Base-by-base conservation (phyloP, 2,329 filamentous ascomycete species). In the Trichoderma harzianum region DNA sequence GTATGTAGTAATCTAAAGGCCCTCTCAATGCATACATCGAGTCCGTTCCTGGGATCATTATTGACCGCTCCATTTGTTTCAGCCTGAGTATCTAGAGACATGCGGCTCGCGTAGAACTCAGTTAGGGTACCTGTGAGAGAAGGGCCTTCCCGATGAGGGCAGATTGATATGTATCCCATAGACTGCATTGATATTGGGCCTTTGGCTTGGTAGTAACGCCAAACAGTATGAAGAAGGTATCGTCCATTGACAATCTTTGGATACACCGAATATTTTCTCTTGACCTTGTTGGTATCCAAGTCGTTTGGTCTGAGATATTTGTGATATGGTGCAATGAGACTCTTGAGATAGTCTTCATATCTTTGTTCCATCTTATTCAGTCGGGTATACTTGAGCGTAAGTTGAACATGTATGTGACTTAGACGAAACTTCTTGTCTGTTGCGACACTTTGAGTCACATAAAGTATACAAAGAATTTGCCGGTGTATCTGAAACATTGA, bases 191-290 rank as follows among this genome's bases (percentile, higher is more conserved):
- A 68, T 28, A 71, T 18, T 11, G 55, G 58, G 14, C 24, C 3
- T 10, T 18, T 18, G 8, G 11, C n/a, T n/a, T 21, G 11, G 3
- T 7, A 3, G 18, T 67, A 73, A 34, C 18, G 55, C 47, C 69
- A 64, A 3, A 61, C 51, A 30, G 61, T 24, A 8, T 30, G 28
- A 34, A 74, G 36, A 34, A 75, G n/a, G 18, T 71, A 75, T 28
- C 72, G 72, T n/a, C 71, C 73, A 1, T 63, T 16, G 18, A 72
- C 72, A 26, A 75, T 55, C 32, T 69, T 72, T 10, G 74, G 70
- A n/a, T 51, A 70, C 14, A 28, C 30, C 1, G 62, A 72, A 4
- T 43, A 36, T 55, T 43, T n/a, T 7, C 39, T 57, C 7, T 43
- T 55, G 28, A 68, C 24, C 12, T 6, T 11, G 32, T 32, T 30